phyloP scores from a whole-genome alignment of 192 early-diverging fungal genomes.

The Piromyces finnis region DNA sequence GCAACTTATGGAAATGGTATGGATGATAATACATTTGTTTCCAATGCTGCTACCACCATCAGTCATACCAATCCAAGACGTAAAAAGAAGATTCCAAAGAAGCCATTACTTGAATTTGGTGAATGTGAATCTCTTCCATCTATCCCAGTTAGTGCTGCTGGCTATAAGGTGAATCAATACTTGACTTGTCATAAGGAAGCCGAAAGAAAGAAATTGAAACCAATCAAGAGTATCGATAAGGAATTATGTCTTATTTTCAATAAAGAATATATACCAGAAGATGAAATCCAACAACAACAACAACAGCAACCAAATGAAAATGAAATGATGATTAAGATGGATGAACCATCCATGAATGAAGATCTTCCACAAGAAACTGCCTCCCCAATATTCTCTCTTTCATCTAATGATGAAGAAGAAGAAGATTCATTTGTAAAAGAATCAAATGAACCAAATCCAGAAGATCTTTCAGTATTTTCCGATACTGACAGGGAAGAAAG shows the following conservation, averaged over 20 bases:
- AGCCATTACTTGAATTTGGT: neutral
- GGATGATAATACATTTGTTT: too few species aligned
- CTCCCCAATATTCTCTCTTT: too few species aligned
- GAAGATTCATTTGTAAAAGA: too few species aligned
- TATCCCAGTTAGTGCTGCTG: neutral
- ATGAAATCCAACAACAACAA: neutral
- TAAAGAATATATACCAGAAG: neutral
- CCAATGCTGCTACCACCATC: too few species aligned
- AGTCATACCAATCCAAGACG: neutral
- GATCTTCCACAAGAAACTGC: too few species aligned
- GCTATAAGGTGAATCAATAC: neutral
- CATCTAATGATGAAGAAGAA: neutral
- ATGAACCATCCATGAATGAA: too few species aligned
- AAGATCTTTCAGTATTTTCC: neutral
- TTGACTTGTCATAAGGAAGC: neutral
- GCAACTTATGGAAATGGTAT: too few species aligned
- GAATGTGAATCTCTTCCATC: neutral
- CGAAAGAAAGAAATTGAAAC: neutral
- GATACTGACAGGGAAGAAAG: neutral
- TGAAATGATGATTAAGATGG: too few species aligned
- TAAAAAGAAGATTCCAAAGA: neutral
- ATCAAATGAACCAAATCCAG: too few species aligned
- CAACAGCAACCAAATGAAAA: too few species aligned
- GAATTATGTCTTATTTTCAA: neutral
- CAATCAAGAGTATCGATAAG: neutral